These are phyloP conservation scores for Lophiotrema nucula DNA, from an alignment of 495 filamentous ascomycete genomes.

Conservation along the genomic window DNA sequence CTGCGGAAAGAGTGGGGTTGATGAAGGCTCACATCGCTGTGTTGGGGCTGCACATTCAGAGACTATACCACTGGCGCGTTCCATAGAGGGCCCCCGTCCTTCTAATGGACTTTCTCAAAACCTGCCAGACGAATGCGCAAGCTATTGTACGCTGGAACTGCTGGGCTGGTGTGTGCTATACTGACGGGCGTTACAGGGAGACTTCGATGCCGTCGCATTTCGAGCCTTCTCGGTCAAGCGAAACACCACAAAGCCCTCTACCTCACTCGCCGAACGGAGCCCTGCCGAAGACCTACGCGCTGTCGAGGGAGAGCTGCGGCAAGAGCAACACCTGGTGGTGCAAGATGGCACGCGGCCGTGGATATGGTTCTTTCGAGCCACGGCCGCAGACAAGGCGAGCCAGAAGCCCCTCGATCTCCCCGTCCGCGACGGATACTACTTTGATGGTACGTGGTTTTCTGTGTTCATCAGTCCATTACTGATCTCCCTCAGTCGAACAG, in stretches of 20 bases:
- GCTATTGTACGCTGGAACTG: constrained; percentile 25
- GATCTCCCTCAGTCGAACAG: constrained; percentile 13
- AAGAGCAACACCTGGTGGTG: constrained; percentile 21
- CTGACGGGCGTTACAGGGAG: constrained; percentile 25
- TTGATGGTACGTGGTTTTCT: constrained; percentile 13
- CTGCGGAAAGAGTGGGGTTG: constrained; percentile 26
- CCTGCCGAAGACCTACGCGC: constrained; percentile 19
- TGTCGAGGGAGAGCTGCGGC: constrained; percentile 25
- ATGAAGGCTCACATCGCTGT: constrained; percentile 35
- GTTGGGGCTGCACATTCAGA: constrained; percentile 27
- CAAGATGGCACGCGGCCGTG: constrained; percentile 23
- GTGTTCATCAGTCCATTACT: not conserved
- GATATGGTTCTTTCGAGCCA: constrained; percentile 31
- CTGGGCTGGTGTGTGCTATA: not conserved
- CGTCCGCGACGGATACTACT: constrained; percentile 18
- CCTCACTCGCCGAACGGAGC: not conserved
- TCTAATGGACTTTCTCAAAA: constrained; percentile 43
- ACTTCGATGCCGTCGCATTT: constrained; percentile 34
- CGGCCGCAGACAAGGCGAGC: constrained; percentile 12
- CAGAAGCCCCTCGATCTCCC: constrained; percentile 19
- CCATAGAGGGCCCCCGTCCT: constrained; percentile 31
- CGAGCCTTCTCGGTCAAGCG: constrained; percentile 33
- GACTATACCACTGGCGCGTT: constrained; percentile 39
- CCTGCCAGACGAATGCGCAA: constrained; percentile 40
- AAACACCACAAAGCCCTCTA: not conserved